Percentiles rank a stretch among this genome's conserved stretches.
Evolutionary conservation across 1,284 basidiomycete species (phyloP).

Genomic region (Porogramme epimiltina): DNA sequence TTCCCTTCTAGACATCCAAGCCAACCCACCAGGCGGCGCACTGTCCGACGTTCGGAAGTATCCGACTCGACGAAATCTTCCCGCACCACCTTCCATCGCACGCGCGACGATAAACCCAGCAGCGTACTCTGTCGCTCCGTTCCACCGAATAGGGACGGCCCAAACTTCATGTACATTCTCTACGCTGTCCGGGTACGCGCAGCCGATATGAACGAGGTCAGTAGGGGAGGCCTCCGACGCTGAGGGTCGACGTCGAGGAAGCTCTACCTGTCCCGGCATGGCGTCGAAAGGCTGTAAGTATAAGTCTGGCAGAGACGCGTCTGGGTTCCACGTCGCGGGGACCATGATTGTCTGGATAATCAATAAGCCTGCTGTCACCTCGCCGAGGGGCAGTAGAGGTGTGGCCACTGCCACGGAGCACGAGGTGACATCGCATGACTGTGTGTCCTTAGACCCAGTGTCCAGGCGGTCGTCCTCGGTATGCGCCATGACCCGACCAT

Average conservation of each 20-base stretch:
- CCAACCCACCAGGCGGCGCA: conserved; percentile 1
- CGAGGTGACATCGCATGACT: conserved; percentile 5
- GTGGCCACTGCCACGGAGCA: conserved; percentile 4
- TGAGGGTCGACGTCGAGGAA: neutral
- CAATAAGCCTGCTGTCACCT: conserved; percentile 6
- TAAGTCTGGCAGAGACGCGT: conserved; percentile 9
- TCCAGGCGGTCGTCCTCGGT: conserved; percentile 12
- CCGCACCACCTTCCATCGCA: neutral
- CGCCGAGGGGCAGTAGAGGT: conserved; percentile 9
- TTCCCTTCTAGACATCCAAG: conserved; percentile 7
- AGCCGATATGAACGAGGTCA: conserved; percentile 7
- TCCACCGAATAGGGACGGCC: conserved; percentile 14
- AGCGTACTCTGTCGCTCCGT: conserved; percentile 4
- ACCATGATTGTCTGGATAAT: conserved; percentile 4
- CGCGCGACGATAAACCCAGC: conserved; percentile 12
- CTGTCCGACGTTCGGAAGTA: conserved; percentile 3
- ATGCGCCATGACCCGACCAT: conserved; percentile 11
- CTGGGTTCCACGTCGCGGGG: conserved; percentile 13
- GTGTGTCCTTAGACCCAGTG: neutral
- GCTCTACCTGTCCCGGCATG: neutral
- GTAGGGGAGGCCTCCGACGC: neutral
- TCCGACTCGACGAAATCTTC: conserved; percentile 1
- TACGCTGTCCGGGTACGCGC: conserved; percentile 11
- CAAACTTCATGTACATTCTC: conserved; percentile 12
- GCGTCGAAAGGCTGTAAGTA: conserved; percentile 1